These are phyloP conservation scores for Coffea humblotiana DNA, from an alignment of 305 asterid genomes.

Conservation along the genomic window DNA sequence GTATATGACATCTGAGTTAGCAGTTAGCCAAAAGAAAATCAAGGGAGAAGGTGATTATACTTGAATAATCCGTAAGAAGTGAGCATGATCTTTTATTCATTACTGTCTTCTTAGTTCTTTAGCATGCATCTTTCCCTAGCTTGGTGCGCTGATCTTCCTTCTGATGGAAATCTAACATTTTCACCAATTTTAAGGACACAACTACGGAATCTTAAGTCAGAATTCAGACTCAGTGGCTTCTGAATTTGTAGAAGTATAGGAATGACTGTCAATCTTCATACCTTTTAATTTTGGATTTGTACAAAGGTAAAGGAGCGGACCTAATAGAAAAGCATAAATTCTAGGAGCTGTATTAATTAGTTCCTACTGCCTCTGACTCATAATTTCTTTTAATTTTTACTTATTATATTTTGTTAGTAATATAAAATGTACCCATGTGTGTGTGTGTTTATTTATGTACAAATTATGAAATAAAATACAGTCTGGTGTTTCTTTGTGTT, in stretches of 20 bases:
- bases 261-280: background rate
- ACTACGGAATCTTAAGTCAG: background rate
- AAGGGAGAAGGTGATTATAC: no score
- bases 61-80: background rate
- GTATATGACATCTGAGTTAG: background rate
- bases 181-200: background rate
- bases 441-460: no score
- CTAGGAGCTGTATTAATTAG: no score
- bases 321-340: no score
- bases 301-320: background rate
- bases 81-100: background rate
- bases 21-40: background rate
- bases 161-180: background rate
- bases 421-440: background rate
- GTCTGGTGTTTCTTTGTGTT: background rate
- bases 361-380: no score
- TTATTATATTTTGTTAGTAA: background rate
- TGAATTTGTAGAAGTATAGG: conserved; percentile 4
- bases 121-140: background rate
- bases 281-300: background rate
- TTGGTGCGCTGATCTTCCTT: background rate
- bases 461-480: background rate
- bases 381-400: background rate
- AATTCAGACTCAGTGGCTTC: background rate
- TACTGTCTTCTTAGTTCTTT: background rate